Evolutionary conservation across 108 stramenopile genomes (phyloP).

Genomic region (Cyclotella choctawhatcheeana): DNA sequence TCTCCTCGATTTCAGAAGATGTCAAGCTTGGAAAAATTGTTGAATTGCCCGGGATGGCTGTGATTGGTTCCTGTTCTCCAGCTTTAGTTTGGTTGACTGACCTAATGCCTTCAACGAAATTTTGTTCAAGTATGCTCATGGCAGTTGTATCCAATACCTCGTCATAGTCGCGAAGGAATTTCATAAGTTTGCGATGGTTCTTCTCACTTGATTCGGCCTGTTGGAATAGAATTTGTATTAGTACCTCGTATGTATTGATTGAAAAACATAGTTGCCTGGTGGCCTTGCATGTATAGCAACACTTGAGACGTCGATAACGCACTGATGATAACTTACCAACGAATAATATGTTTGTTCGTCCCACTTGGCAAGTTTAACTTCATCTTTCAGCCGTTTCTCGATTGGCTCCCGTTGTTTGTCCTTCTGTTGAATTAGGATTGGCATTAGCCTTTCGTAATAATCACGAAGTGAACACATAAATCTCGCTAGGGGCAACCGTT

Average conservation of each 20-base stretch:
- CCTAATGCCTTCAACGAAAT: slow-evolving; percentile 62
- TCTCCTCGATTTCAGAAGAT: slow-evolving; percentile 35
- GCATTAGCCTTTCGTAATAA: slow-evolving; percentile 81
- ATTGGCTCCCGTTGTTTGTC: slow-evolving; percentile 63
- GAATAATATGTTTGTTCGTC: slow-evolving; percentile 97
- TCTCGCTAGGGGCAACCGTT: slow-evolving; percentile 41
- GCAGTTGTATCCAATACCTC: slow-evolving; percentile 76
- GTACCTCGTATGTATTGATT: too few species aligned
- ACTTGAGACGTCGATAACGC: too few species aligned
- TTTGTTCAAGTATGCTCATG: slow-evolving; percentile 68
- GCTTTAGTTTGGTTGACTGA: slow-evolving; percentile 43
- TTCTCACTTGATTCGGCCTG: slow-evolving; percentile 91
- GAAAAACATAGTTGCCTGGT: too few species aligned
- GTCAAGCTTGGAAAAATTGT: slow-evolving; percentile 38
- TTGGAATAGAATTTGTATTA: too few species aligned
- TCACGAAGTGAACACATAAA: slow-evolving; percentile 66
- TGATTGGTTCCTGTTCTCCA: slow-evolving; percentile 34
- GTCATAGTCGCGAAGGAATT: slow-evolving; percentile 78
- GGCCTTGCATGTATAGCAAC: too few species aligned
- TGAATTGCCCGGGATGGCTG: slow-evolving; percentile 31
- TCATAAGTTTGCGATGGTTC: slow-evolving; percentile 90
- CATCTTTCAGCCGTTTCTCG: slow-evolving; percentile 89
- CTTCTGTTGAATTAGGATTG: slow-evolving; percentile 40
- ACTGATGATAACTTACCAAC: slow-evolving; percentile 58
- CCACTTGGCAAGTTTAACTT: slow-evolving; percentile 97